phyloP scores from a whole-genome alignment of 768 basidiomycete species.

The Lactarius tabidus region DNA sequence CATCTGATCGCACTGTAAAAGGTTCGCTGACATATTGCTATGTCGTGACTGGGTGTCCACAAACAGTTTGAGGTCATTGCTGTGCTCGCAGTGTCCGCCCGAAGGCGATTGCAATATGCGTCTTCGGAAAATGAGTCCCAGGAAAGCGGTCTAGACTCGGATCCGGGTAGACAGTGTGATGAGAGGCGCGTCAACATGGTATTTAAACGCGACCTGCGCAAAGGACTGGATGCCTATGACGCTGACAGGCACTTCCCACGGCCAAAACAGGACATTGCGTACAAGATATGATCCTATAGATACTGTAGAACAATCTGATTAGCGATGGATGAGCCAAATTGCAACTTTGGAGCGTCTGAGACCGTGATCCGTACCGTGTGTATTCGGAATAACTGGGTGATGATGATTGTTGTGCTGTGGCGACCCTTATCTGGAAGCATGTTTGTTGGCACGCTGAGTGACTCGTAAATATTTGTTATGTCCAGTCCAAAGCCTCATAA shows the following conservation, averaged over 20 bases:
- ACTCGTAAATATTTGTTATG: neutral
- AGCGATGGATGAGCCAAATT: neutral
- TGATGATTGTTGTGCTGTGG: neutral
- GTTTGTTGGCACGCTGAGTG: neutral
- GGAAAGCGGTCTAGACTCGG: neutral
- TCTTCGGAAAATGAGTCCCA: neutral
- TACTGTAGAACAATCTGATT: neutral
- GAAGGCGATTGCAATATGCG: neutral
- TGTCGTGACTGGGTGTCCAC: neutral
- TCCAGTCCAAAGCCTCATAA: neutral
- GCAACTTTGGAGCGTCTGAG: neutral
- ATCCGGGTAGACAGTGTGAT: neutral
- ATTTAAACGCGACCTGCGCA: neutral
- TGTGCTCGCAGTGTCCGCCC: neutral
- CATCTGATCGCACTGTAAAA: slow-evolving; percentile 6
- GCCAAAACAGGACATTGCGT: neutral
- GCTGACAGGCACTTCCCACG: neutral
- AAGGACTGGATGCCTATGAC: neutral
- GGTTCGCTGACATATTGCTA: slow-evolving; percentile 17
- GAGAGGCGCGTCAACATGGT: neutral
- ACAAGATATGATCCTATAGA: neutral
- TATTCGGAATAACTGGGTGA: neutral
- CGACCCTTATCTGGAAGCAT: neutral
- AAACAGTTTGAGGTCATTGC: neutral
- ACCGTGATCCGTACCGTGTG: neutral